Evolutionary conservation across 306 rosid genomes (phyloP).

Genomic region (Trifolium subterraneum): DNA sequence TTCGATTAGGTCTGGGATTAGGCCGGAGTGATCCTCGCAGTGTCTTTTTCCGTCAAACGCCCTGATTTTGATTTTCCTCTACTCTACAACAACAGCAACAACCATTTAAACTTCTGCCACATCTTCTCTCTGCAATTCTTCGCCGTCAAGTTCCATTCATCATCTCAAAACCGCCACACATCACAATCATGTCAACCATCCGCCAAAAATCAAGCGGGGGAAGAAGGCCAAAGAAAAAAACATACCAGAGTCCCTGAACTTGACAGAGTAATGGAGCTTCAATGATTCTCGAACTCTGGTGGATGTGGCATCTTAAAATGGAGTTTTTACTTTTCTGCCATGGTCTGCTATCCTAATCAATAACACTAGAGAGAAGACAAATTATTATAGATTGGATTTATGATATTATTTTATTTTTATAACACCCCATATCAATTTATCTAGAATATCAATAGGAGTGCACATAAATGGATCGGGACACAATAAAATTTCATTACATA

Average conservation of each 20-base stretch:
- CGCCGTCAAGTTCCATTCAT: not conserved
- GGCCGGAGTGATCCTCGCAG: too few relatives aligned
- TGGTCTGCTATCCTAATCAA: too few relatives aligned
- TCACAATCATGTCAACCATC: not conserved
- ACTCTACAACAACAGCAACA: too few relatives aligned
- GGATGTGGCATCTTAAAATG: too few relatives aligned
- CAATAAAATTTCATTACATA: too few relatives aligned
- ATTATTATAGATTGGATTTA: not conserved
- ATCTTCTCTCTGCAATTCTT: not conserved
- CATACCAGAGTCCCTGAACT: conserved; percentile 72
- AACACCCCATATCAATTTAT: too few relatives aligned
- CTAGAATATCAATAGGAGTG: too few relatives aligned
- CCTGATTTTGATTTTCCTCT: too few relatives aligned
- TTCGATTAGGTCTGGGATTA: too few relatives aligned
- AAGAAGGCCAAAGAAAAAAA: conserved; percentile 75
- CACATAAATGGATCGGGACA: too few relatives aligned
- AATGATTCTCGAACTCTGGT: conserved; percentile 57
- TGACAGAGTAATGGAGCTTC: conserved; percentile 78
- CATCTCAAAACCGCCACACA: not conserved
- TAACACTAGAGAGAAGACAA: not conserved
- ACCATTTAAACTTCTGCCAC: not conserved
- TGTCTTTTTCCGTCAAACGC: too few relatives aligned
- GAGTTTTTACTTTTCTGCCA: too few relatives aligned
- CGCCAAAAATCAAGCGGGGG: conserved; percentile 75
- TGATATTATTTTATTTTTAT: conserved; percentile 1